Percentiles rank a stretch among this genome's conserved stretches.
These are phyloP conservation scores for Salvia miltiorrhiza DNA, from an alignment of 257 asterid species.

Conservation along the genomic window DNA sequence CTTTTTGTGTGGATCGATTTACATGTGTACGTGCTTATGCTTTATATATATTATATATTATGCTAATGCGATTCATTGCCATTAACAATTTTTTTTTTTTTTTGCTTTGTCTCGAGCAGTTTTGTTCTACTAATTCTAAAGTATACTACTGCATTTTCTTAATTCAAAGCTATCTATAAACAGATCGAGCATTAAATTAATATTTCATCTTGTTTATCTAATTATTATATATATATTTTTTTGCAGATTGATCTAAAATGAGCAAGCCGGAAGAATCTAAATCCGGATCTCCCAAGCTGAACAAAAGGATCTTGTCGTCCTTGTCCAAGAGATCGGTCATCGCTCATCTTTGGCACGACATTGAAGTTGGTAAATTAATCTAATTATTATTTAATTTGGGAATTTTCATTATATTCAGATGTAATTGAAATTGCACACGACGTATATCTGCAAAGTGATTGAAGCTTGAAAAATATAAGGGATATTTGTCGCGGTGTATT, in stretches of 20 bases:
- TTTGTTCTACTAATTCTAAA: neutral
- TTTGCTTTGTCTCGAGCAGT: neutral
- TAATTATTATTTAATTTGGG: neutral
- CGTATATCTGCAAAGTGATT: too few species aligned
- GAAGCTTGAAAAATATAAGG: too few species aligned
- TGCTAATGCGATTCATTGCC: neutral
- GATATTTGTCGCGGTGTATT: too few species aligned
- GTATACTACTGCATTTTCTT: neutral
- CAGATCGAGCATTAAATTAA: neutral
- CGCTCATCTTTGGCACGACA: constrained; percentile 88
- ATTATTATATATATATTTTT: neutral
- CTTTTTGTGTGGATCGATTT: constrained; percentile 5
- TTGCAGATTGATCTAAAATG: constrained; percentile 12
- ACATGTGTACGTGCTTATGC: constrained; percentile 1
- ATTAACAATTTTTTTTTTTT: too few species aligned
- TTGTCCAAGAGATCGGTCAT: constrained; percentile 60
- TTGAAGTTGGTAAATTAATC: constrained; percentile 49
- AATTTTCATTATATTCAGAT: too few species aligned
- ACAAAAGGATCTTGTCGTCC: constrained; percentile 66
- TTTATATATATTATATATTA: neutral
- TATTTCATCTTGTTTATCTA: neutral
- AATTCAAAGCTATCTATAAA: neutral
- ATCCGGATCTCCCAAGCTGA: constrained; percentile 25
- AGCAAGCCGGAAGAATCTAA: neutral
- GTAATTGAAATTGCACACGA: too few species aligned